phyloP scores from a whole-genome alignment of 2,329 filamentous ascomycete species.

The Polychaeton citri region DNA sequence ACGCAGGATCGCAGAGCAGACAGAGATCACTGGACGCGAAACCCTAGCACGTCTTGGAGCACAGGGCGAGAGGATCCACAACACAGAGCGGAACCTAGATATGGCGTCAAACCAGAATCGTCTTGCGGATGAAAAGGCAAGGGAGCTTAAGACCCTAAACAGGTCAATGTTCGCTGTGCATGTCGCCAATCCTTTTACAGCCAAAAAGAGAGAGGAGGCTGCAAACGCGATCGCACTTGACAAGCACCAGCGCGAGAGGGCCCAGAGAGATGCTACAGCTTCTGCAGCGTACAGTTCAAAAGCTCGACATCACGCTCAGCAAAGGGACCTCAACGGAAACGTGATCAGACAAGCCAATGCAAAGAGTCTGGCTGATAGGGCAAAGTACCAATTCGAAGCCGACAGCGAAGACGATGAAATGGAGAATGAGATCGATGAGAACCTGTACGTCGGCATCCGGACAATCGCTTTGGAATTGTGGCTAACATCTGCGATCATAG shows the following conservation, averaged over 20 bases:
- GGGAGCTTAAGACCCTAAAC: slow-evolving; percentile 74
- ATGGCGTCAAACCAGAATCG: slow-evolving; percentile 59
- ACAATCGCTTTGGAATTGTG: too few species aligned
- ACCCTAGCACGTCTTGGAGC: slow-evolving; percentile 61
- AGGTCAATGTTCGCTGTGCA: slow-evolving; percentile 69
- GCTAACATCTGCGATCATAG: slow-evolving; percentile 6
- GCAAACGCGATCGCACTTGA: slow-evolving; percentile 58
- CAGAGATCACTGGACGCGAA: slow-evolving; percentile 56
- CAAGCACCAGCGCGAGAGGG: slow-evolving; percentile 46
- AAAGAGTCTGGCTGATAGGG: slow-evolving; percentile 46
- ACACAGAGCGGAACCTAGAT: slow-evolving; percentile 73
- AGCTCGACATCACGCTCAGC: slow-evolving; percentile 52
- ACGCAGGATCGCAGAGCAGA: slow-evolving; percentile 52
- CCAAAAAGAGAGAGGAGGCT: slow-evolving; percentile 43
- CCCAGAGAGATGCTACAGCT: slow-evolving; percentile 42
- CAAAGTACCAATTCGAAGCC: slow-evolving; percentile 69
- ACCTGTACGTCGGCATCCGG: slow-evolving; percentile 21
- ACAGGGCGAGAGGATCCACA: slow-evolving; percentile 70
- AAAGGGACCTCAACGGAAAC: slow-evolving; percentile 34
- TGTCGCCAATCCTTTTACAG: slow-evolving; percentile 45
- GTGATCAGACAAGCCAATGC: slow-evolving; percentile 38
- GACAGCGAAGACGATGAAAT: slow-evolving; percentile 57
- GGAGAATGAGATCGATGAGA: slow-evolving; percentile 31
- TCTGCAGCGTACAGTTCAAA: slow-evolving; percentile 37
- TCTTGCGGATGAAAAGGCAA: slow-evolving; percentile 64